Conservation (phyloP, 2,329 filamentous ascomycete genomes). For the Colletotrichum filicis region DNA sequence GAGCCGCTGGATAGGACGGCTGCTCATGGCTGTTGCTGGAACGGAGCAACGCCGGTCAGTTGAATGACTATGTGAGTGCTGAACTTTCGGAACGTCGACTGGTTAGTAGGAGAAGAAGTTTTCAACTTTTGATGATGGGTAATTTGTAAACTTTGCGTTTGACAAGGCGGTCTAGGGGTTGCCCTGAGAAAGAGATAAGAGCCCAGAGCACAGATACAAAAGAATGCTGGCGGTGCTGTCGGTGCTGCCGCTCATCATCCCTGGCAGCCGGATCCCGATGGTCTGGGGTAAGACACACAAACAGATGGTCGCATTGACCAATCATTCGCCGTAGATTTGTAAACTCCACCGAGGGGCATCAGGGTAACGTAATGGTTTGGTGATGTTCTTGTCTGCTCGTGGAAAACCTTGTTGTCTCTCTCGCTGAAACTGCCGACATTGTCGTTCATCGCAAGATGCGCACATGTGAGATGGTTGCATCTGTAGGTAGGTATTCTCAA, state of each 20-base stretch:
- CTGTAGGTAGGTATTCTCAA: no score
- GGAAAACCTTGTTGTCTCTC: constrained; percentile 9
- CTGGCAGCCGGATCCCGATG: constrained; percentile 1
- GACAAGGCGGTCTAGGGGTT: constrained; percentile 25
- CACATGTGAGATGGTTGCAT: background rate
- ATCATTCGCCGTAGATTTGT: constrained; percentile 21
- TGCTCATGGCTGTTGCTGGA: constrained; percentile 25
- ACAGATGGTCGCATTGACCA: constrained; percentile 12
- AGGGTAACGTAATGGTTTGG: constrained; percentile 31
- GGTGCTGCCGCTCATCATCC: background rate
- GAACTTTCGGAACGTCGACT: no score
- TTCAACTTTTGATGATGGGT: background rate
- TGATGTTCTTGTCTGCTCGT: background rate
- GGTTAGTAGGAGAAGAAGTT: no score
- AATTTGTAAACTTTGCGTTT: constrained; percentile 12
- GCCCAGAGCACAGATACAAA: constrained; percentile 5
- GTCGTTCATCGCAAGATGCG: background rate
- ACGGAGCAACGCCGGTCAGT: constrained; percentile 2
- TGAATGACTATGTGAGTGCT: background rate
- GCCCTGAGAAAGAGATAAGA: constrained; percentile 25
- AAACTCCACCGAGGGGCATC: constrained; percentile 11
- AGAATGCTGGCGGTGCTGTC: background rate
- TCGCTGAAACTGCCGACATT: background rate
- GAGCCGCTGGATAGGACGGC: constrained; percentile 28
- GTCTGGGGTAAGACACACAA: constrained; percentile 32